phyloP scores from a whole-genome alignment of 2,329 filamentous ascomycete species.

The Arthrobotrys entomopaga region DNA sequence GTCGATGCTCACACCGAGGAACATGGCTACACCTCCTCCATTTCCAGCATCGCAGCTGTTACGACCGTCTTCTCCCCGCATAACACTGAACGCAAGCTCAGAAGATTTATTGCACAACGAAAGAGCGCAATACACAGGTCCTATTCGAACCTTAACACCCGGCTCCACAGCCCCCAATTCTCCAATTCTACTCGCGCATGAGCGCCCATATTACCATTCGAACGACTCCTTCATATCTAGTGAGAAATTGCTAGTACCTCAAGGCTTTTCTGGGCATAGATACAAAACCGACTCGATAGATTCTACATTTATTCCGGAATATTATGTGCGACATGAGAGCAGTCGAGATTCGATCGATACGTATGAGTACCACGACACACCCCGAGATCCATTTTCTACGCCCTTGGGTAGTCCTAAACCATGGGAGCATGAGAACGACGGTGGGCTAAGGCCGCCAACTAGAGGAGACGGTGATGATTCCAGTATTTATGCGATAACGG shows the following conservation, averaged over 20 bases:
- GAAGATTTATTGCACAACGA: constrained; percentile 38
- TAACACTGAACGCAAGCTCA: constrained; percentile 49
- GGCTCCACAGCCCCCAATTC: constrained; percentile 42
- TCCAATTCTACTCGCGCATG: constrained; percentile 29
- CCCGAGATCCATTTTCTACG: constrained; percentile 47
- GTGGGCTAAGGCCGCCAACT: constrained; percentile 67
- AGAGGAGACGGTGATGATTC: constrained; percentile 66
- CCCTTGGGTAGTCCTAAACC: constrained; percentile 37
- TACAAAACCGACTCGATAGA: constrained; percentile 36
- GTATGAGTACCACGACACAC: constrained; percentile 22
- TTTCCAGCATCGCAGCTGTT: constrained; percentile 44
- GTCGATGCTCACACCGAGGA: constrained; percentile 26
- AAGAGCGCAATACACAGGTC: constrained; percentile 42
- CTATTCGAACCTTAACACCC: constrained; percentile 48
- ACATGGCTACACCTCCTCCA: constrained; percentile 35
- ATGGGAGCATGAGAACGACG: constrained; percentile 43
- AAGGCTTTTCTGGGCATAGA: constrained; percentile 39
- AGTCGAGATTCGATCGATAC: constrained; percentile 45
- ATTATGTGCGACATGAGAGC: constrained; percentile 33
- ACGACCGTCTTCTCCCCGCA: constrained; percentile 36
- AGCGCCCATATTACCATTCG: constrained; percentile 29
- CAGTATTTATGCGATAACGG: constrained; percentile 77
- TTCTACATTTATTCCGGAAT: constrained; percentile 39
- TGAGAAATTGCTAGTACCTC: constrained; percentile 40
- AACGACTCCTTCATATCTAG: constrained; percentile 15